Percentiles rank a stretch among this genome's conserved stretches.
phyloP scores from a whole-genome alignment of 345 rosid species.

The Lumnitzera littorea region DNA sequence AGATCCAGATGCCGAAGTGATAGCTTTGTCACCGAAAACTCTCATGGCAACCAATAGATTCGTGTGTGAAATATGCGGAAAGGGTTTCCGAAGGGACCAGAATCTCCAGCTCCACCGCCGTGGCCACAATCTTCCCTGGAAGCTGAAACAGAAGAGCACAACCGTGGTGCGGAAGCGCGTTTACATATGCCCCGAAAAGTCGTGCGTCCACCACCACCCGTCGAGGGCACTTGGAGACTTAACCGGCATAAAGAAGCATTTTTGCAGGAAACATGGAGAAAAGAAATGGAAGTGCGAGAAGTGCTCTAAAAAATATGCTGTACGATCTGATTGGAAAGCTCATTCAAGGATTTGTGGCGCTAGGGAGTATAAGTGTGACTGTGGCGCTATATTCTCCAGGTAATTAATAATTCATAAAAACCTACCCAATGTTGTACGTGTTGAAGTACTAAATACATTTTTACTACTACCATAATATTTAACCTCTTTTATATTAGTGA shows the following conservation, averaged over 20 bases:
- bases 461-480: no score
- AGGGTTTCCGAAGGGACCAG: slow-evolving; percentile 90
- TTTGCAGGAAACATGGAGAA: slow-evolving; percentile 86
- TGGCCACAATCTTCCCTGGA: slow-evolving; percentile 96
- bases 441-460: no score
- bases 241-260: slow-evolving; percentile 88
- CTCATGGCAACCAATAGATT: slow-evolving; percentile 89
- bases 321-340: slow-evolving; percentile 92
- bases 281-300: slow-evolving; percentile 93
- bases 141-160: slow-evolving; percentile 71
- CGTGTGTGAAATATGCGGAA: slow-evolving; percentile 83
- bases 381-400: slow-evolving; percentile 89
- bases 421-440: no score
- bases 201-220: slow-evolving; percentile 75
- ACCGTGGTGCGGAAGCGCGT: slow-evolving; percentile 66
- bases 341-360: slow-evolving; percentile 92
- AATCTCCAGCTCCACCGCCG: slow-evolving; percentile 83
- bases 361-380: slow-evolving; percentile 81
- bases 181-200: slow-evolving; percentile 85
- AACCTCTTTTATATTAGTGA: no score
- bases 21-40: slow-evolving; percentile 81
- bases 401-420: slow-evolving; percentile 9
- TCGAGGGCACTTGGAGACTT: slow-evolving; percentile 88
- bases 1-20: slow-evolving; percentile 97
- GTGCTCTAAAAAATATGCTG: slow-evolving; percentile 82